These are phyloP conservation scores for Eimeria necatrix DNA, from an alignment of 169 alveolate genomes.

Conservation along the genomic window DNA sequence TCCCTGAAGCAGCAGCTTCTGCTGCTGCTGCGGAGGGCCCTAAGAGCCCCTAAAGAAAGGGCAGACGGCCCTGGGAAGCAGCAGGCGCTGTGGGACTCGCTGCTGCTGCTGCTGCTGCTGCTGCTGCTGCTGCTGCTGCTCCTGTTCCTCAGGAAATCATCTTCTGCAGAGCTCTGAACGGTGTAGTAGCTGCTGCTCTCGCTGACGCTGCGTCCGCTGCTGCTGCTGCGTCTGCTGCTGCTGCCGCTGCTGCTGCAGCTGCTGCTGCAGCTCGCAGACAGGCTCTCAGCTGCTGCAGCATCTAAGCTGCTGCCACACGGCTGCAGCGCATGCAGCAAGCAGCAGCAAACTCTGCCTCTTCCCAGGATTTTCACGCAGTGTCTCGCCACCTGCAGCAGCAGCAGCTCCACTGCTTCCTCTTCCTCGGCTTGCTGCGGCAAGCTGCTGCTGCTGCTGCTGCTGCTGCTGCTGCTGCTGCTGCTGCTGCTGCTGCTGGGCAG, in stretches of 20 bases:
- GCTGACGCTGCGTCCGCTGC: not conserved
- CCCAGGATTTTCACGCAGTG: constrained; percentile 23
- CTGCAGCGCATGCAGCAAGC: constrained; percentile 70
- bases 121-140: constrained; percentile 54
- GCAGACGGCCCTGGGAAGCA: not conserved
- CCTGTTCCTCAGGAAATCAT: constrained; percentile 4
- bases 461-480: constrained; percentile 43
- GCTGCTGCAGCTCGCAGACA: constrained; percentile 25
- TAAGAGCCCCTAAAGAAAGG: not conserved
- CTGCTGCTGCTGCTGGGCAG: constrained; percentile 39
- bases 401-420: constrained; percentile 11
- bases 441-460: constrained; percentile 43
- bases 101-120: constrained; percentile 57
- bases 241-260: constrained; percentile 45
- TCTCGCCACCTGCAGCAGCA: constrained; percentile 62
- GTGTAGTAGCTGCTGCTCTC: constrained; percentile 62
- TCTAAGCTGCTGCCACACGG: constrained; percentile 41
- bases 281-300: constrained; percentile 16
- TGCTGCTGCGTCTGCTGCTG: not conserved
- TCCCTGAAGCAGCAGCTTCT: constrained; percentile 51
- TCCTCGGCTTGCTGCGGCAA: not conserved
- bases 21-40: constrained; percentile 49
- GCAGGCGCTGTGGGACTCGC: not conserved
- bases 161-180: constrained; percentile 31
- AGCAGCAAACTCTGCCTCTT: not conserved